A percentile compares a stretch with the other conserved stretches of the same genome.
These are phyloP conservation scores for Sinapis alba DNA, from an alignment of 441 rosid species.

Conservation along the genomic window DNA sequence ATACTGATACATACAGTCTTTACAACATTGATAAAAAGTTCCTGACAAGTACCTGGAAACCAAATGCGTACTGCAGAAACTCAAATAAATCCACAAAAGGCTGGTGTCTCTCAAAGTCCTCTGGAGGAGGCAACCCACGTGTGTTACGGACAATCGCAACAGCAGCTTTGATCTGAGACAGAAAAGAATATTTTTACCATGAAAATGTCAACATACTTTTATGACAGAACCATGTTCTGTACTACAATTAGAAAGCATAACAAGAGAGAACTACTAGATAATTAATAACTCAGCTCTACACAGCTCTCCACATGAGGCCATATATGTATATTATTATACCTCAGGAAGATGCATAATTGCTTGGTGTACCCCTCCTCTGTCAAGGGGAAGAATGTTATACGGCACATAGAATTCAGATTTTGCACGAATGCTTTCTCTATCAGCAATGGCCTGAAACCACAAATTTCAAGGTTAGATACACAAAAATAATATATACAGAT, in stretches of 20 bases:
- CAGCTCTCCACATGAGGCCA: conserved; percentile 28
- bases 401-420: conserved; percentile 71
- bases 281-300: conserved; percentile 16
- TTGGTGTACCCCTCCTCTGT: conserved; percentile 81
- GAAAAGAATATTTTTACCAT: conserved; percentile 8
- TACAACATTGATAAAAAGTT: neutral
- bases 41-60: conserved; percentile 74
- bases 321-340: conserved; percentile 51
- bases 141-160: conserved; percentile 69
- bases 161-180: conserved; percentile 74
- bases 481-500: conserved; percentile 23
- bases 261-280: neutral
- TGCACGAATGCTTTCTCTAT: conserved; percentile 51
- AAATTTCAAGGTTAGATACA: conserved; percentile 5
- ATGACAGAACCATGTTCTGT: neutral
- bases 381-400: conserved; percentile 94
- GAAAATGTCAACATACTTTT: neutral
- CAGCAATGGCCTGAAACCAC: conserved; percentile 66
- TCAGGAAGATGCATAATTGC: conserved; percentile 87
- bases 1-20: conserved; percentile 7
- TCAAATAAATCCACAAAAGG: conserved; percentile 77
- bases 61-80: conserved; percentile 80
- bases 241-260: neutral
- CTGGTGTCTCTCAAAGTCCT: conserved; percentile 56
- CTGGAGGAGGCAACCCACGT: conserved; percentile 63